Evolutionary conservation across 352 stramenopile genomes (phyloP).

Genomic region (Pythium inflatum): DNA sequence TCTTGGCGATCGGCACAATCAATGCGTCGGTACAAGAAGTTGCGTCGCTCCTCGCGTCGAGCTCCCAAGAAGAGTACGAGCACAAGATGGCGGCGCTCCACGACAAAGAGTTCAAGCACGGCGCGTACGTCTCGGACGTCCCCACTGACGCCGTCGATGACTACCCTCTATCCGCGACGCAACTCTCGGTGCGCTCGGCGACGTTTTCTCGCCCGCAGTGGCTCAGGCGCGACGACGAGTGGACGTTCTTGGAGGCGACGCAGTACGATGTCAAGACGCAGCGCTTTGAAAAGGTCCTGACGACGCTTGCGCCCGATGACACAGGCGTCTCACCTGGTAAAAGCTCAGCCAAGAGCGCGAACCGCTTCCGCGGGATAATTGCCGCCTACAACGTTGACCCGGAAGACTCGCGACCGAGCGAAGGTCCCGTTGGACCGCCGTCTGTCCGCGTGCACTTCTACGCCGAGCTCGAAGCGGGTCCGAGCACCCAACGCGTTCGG

Average conservation of each 20-base stretch:
- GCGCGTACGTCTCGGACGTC: slow-evolving; percentile 1
- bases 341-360: neutral
- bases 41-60: slow-evolving; percentile 8
- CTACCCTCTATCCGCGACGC: neutral
- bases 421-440: neutral
- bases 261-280: slow-evolving; percentile 13
- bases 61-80: neutral
- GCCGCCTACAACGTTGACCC: slow-evolving; percentile 14
- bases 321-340: neutral
- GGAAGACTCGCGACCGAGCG: neutral
- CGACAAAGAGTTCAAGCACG: slow-evolving; percentile 20
- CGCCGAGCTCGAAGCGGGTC: slow-evolving; percentile 15
- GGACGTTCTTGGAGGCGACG: slow-evolving; percentile 24
- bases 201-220: slow-evolving; percentile 17
- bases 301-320: slow-evolving; percentile 22
- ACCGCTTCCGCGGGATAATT: slow-evolving; percentile 17
- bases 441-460: slow-evolving; percentile 30
- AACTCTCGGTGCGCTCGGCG: slow-evolving; percentile 20
- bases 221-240: slow-evolving; percentile 29
- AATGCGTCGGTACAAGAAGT: slow-evolving; percentile 17
- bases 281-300: slow-evolving; percentile 27
- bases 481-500: neutral
- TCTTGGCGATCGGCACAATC: slow-evolving; percentile 19
- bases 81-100: slow-evolving; percentile 21
- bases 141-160: neutral